Evolutionary conservation across 2,329 filamentous ascomycete genomes (phyloP), one percentile per base, ranked within the genome.

Genomic region (Phaeomoniella chlamydospora): DNA sequence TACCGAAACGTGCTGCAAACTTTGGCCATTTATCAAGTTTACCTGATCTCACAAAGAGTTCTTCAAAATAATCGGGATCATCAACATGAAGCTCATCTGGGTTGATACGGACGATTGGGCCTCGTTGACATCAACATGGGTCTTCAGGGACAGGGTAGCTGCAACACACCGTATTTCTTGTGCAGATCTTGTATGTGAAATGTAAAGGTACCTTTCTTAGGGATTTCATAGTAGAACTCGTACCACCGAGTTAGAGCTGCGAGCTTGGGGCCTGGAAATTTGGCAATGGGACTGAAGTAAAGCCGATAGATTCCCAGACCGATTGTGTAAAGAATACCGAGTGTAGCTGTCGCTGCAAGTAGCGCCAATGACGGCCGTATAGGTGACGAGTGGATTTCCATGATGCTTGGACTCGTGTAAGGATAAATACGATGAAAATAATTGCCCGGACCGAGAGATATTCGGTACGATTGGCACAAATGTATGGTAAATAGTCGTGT

Each of bases 71-170:
- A 2, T 50, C 43, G 3, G 52, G 37, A 35, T 58, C 55, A n/a
- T 46, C 45, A 39, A 57, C 48, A 32, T 56, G 53, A 9, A 58
- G 39, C 37, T 56, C 53, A 3, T 48, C 37, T 2, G 55, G 54
- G 15, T 42, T 51, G 38, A 58, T 48, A 5, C 55, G 53, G 13
- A 58, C 35, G 14, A 58, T 53, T 0, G 55, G 55, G 1, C 52
- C 52, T 54, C n/a, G 32, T 12, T 16, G 9, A 17, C 13, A 34
- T 13, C 10, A 17, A 17, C 17, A 32, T n/a, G 10, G 30, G 13
- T 32, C 30, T 14, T 26, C 22, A 9, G n/a, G n/a, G 22, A 26
- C n/a, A 26, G 22, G 3, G n/a, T n/a, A n/a, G n/a, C n/a, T n/a
- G 17, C 12, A 15, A 29, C 43, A 14, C 37, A 51, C 50, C 49